Evolutionary conservation across 2,329 filamentous ascomycete genomes (phyloP).

Genomic region (Xylaria sp.): DNA sequence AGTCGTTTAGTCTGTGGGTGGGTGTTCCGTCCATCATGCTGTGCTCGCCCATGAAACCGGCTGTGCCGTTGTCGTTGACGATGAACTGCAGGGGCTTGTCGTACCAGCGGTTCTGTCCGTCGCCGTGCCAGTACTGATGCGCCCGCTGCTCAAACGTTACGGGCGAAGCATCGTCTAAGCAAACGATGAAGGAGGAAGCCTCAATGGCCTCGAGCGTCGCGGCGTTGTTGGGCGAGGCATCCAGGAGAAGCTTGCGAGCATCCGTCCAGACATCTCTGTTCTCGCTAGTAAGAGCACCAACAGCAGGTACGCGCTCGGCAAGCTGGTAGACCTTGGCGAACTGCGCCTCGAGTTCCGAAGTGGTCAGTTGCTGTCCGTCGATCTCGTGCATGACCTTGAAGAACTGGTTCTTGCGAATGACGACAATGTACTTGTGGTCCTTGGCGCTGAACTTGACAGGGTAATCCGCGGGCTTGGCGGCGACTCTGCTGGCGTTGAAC

Average conservation of each 20-base stretch:
- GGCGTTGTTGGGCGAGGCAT: constrained; percentile 73
- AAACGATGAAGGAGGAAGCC: constrained; percentile 83
- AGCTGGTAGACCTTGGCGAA: constrained; percentile 79
- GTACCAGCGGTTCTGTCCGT: constrained; percentile 92
- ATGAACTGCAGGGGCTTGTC: constrained; percentile 99
- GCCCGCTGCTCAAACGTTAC: constrained; percentile 94
- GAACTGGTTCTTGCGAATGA: constrained; percentile 92
- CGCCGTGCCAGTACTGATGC: constrained; percentile 96
- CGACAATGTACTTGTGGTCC: constrained; percentile 82
- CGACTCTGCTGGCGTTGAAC: constrained; percentile 91
- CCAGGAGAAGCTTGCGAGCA: constrained; percentile 69
- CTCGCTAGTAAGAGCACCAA: constrained; percentile 82
- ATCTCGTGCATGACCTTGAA: constrained; percentile 85
- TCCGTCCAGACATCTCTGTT: constrained; percentile 93
- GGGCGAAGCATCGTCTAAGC: constrained; percentile 84
- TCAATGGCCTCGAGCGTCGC: constrained; percentile 75
- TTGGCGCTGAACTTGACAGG: constrained; percentile 71
- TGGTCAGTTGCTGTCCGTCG: constrained; percentile 78
- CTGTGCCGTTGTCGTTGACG: constrained; percentile 94
- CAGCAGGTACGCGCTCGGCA: constrained; percentile 63
- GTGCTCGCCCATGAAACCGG: constrained; percentile 97
- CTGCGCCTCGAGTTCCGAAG: constrained; percentile 82
- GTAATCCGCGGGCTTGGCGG: constrained; percentile 75
- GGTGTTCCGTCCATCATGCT: constrained; percentile 99
- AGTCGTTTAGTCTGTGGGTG: constrained; percentile 94